phyloP scores from a whole-genome alignment of 371 early-diverging fungal genomes.

The Apophysomyces sp. region DNA sequence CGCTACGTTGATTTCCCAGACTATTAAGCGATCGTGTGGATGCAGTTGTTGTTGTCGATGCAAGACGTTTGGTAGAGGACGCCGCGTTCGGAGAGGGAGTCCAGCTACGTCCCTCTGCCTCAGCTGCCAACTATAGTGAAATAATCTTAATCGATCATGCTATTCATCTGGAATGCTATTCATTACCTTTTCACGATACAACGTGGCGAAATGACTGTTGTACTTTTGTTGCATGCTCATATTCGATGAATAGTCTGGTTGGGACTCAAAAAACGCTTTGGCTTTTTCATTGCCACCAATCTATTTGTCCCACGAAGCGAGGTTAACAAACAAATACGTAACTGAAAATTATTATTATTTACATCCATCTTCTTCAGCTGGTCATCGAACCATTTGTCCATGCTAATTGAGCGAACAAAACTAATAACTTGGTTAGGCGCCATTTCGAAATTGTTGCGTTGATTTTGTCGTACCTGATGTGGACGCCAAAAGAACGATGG shows the following conservation, averaged over 20 bases:
- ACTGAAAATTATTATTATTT: slow-evolving; percentile 8
- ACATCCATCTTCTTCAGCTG: slow-evolving; percentile 92
- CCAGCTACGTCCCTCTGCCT: slow-evolving; percentile 77
- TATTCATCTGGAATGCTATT: not conserved
- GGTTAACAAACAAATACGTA: not conserved
- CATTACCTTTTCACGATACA: slow-evolving; percentile 87
- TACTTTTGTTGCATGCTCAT: slow-evolving; percentile 88
- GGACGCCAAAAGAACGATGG: slow-evolving; percentile 94
- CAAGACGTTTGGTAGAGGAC: slow-evolving; percentile 13
- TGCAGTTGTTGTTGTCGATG: slow-evolving; percentile 14
- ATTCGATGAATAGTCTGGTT: slow-evolving; percentile 77
- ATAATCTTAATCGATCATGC: not conserved
- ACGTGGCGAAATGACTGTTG: slow-evolving; percentile 80
- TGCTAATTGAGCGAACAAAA: slow-evolving; percentile 97
- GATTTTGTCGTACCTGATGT: slow-evolving; percentile 62
- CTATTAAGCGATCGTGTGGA: slow-evolving; percentile 28
- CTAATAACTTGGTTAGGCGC: slow-evolving; percentile 29
- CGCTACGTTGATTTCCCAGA: slow-evolving; percentile 19
- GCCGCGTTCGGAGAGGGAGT: slow-evolving; percentile 41
- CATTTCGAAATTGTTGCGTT: not conserved
- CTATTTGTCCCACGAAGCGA: slow-evolving; percentile 21
- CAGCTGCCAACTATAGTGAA: slow-evolving; percentile 57
- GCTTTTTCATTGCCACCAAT: slow-evolving; percentile 94
- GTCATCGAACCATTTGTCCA: slow-evolving; percentile 98
- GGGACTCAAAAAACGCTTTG: slow-evolving; percentile 81